Evolutionary conservation across 2,329 filamentous ascomycete genomes (phyloP), one percentile per base, ranked within the genome.

Genomic region (Madurella mycetomatis): DNA sequence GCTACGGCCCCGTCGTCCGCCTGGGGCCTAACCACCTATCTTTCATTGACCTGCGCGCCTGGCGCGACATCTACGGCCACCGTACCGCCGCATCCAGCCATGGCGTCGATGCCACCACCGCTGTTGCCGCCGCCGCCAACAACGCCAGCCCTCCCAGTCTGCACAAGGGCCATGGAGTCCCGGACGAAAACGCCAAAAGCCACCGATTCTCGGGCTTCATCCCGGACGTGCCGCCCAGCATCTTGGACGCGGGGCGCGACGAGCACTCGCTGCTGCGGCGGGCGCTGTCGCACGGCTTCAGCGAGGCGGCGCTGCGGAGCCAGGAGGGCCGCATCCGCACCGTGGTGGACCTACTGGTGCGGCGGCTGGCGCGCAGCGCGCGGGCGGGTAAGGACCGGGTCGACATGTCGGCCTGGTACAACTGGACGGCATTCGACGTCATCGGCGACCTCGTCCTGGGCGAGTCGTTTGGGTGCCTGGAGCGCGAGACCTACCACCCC

Each of bases 1-100:
- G 62, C 19, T 73, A 74, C 57, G 76, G 76, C 13, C 62, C 64
- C 3, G 66, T 76, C 2, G 75, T 78, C 19, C 71, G 76, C 19
- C 60, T 75, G 45, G 66, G 66, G 4, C 74, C 75, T 1, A 64
- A 71, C 51, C 71, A 76, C 55, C 66, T 78, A 8, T 70, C 70
- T 5, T 76, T 72, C 62, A 69, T 64, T 46, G 50, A 62, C 37
- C 60, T 64, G 1, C 54, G 64, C 8, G 65, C 66, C 0, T 79
- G 74, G 69, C 60, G 59, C 2, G 63, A 70, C 37, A 65, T 71
- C 2, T 70, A 64, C 54, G 63, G 60, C 4, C 25, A 25, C 7
- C 25, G 25, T 25, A 25, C 25, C 32, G 63, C 65, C 39, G 56
- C 55, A 5, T 47, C 57, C 17, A 59, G 16, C 40, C 8, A 41